These are phyloP conservation scores for Lanmaoa pseudosensibilis DNA, from an alignment of 768 basidiomycete species.

Conservation along the genomic window DNA sequence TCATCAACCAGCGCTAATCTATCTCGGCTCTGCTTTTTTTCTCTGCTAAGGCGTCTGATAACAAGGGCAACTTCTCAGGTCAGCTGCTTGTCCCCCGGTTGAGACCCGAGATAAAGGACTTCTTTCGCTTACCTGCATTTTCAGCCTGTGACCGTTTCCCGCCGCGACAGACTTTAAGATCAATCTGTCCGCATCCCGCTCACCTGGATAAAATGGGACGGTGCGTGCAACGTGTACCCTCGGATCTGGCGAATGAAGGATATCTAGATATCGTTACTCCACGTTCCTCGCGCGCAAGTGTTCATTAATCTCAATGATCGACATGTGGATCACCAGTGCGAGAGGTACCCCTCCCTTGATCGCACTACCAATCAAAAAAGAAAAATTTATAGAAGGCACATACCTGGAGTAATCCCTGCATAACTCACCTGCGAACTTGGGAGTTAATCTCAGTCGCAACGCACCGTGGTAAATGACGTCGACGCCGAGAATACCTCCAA, in stretches of 20 bases:
- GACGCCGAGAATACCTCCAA: neutral
- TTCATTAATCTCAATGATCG: neutral
- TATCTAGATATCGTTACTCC: neutral
- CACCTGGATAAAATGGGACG: neutral
- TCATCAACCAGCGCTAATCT: neutral
- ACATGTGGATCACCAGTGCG: neutral
- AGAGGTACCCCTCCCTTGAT: neutral
- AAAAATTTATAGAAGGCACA: neutral
- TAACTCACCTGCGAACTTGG: neutral
- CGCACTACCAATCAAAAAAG: neutral
- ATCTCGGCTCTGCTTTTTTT: neutral
- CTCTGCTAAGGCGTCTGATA: neutral
- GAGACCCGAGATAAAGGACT: neutral
- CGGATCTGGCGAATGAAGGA: neutral
- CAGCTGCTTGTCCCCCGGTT: neutral
- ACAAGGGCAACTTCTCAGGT: neutral
- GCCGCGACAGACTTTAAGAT: neutral
- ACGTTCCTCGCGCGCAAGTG: neutral
- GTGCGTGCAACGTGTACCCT: neutral
- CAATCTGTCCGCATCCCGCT: neutral
- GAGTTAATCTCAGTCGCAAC: neutral
- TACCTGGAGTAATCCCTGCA: neutral
- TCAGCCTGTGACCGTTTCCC: neutral
- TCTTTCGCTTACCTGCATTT: conserved; percentile 9
- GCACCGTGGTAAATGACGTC: neutral